phyloP scores from a whole-genome alignment of 2,329 filamentous ascomycete species.

The Simplicillium sp. region DNA sequence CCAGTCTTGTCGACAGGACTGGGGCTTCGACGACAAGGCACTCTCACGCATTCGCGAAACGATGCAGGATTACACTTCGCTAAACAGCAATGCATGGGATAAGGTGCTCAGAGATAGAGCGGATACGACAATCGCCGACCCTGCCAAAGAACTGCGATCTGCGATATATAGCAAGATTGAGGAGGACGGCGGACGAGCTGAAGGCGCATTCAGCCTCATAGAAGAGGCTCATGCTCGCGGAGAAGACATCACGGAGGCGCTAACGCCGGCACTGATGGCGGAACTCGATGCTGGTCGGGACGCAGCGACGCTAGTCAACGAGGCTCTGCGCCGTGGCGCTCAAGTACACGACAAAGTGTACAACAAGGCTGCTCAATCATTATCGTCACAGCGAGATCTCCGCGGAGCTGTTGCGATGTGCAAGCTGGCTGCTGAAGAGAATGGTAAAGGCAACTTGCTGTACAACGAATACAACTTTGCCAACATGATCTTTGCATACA shows the following conservation, averaged over 20 bases:
- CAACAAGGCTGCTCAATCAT: constrained; percentile 22
- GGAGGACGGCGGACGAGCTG: constrained; percentile 14
- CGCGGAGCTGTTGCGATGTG: constrained; percentile 21
- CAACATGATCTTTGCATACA: constrained; percentile 24
- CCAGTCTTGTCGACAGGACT: constrained; percentile 3
- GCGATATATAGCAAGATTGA: too few species aligned
- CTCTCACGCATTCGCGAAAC: too few species aligned
- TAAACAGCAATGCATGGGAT: too few species aligned
- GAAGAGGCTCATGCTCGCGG: constrained; percentile 26
- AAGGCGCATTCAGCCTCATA: constrained; percentile 28
- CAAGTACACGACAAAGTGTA: constrained; percentile 24
- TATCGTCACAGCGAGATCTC: constrained; percentile 18
- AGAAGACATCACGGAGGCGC: constrained; percentile 28
- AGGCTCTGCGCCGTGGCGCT: constrained; percentile 15
- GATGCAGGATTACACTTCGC: too few species aligned
- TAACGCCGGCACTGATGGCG: constrained; percentile 28
- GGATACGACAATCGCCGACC: too few species aligned
- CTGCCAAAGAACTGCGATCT: too few species aligned
- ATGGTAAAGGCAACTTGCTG: constrained; percentile 23
- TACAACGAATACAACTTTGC: constrained; percentile 28
- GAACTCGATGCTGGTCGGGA: constrained; percentile 24
- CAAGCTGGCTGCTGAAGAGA: constrained; percentile 23
- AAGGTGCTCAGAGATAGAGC: too few species aligned
- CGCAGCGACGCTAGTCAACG: constrained; percentile 15
- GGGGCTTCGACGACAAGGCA: constrained; percentile 1